Evolutionary conservation across 495 filamentous ascomycete genomes (phyloP).

Genomic region (Tuber indicum): DNA sequence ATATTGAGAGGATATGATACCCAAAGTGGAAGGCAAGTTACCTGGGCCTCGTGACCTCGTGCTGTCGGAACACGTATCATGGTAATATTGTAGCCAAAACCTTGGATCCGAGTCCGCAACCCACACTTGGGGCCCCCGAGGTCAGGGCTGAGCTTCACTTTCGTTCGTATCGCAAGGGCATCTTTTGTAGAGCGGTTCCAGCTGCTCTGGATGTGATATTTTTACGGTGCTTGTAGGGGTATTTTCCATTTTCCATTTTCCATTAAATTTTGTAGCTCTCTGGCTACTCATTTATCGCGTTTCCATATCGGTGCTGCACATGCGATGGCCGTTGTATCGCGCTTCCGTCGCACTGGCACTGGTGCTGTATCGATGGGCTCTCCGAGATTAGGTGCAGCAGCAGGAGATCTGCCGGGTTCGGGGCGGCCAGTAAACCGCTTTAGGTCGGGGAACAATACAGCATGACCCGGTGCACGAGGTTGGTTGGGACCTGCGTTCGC

Average conservation of each 20-base stretch:
- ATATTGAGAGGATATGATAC: no score
- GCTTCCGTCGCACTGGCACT: neutral
- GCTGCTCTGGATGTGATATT: neutral
- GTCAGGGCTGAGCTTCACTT: neutral
- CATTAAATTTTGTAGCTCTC: no score
- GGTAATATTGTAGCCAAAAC: neutral
- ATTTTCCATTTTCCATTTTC: neutral
- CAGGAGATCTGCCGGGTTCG: neutral
- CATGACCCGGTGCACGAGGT: neutral
- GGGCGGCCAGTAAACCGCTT: neutral
- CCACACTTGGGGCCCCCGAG: neutral
- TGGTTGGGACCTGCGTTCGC: neutral
- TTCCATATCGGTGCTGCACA: neutral
- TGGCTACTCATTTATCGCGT: neutral
- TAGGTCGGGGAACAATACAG: neutral
- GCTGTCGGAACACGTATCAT: constrained; percentile 2
- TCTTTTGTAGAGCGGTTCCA: neutral
- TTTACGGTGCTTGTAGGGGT: neutral
- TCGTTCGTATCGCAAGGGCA: neutral
- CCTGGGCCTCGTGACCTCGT: neutral
- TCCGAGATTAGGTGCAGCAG: neutral
- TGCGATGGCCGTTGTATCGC: neutral
- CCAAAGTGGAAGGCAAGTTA: neutral
- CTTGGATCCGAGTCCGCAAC: neutral
- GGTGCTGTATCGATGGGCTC: neutral